Conservation (phyloP, 805 yeast species). For the Ascoidea asiatica region DNA sequence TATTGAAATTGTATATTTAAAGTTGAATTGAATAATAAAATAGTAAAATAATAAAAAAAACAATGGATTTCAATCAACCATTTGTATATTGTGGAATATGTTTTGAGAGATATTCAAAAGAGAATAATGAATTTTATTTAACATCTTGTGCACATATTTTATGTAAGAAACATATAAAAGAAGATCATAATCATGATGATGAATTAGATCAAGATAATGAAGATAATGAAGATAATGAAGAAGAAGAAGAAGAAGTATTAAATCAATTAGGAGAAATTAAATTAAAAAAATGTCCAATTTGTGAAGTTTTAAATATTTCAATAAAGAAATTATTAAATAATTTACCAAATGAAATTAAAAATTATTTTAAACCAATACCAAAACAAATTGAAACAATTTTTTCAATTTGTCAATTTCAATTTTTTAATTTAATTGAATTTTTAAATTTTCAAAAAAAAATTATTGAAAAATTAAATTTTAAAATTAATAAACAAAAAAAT, state of each 20-base stretch:
- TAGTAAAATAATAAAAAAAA: too few relatives aligned
- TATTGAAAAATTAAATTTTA: not conserved
- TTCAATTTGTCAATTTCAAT: slow-evolving; percentile 2
- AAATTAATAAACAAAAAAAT: slow-evolving; percentile 1
- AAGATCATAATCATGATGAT: too few relatives aligned
- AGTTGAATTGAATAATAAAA: too few relatives aligned
- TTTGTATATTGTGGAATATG: slow-evolving; percentile 4
- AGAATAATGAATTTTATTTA: not conserved
- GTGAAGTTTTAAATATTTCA: not conserved
- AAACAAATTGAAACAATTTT: slow-evolving; percentile 3
- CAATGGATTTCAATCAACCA: slow-evolving; percentile 2
- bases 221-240: not conserved
- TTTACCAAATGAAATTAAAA: slow-evolving; percentile 1
- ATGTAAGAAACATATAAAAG: not conserved
- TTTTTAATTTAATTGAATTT: not conserved
- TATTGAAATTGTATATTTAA: too few relatives aligned
- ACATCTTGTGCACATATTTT: slow-evolving; percentile 4
- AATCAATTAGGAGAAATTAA: too few relatives aligned
- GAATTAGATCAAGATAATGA: not conserved
- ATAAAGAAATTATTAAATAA: not conserved
- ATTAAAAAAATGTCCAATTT: slow-evolving; percentile 1
- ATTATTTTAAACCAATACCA: slow-evolving; percentile 1
- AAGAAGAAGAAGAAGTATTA: too few relatives aligned
- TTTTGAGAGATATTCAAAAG: not conserved
- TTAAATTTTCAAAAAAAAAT: not conserved